Evolutionary conservation across 1,139 yeast genomes (phyloP), one percentile per base, ranked within the genome.

Genomic region (Suhomyces bribrorum): DNA sequence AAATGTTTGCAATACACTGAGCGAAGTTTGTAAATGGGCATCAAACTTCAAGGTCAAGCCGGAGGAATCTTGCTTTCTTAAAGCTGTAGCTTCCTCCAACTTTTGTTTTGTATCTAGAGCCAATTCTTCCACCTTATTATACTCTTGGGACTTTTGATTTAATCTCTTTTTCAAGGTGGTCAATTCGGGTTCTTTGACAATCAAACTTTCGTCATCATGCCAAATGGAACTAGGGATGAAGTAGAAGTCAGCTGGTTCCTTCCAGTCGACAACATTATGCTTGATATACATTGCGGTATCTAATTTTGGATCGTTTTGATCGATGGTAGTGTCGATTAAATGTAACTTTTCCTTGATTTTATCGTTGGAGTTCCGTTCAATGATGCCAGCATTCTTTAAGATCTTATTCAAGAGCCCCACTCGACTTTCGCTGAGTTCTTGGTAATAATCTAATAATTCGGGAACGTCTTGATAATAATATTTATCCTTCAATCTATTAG

Each of bases 381-480:
- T 61, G 8, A 69, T 66, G 14, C 77, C 69, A 0, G 95, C 90
- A 41, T 77, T 73, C 41, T 73, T 75, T 73, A 88, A 74, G 24
- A 89, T 68, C 41, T 77, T 75, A 61, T 94, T 94, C 46, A 88
- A 56, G 46, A 85, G 75, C 14, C 78, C 73, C 2, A 87, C 90
- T 45, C 92, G 78, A 27, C 82, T 75, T 59, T 92, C 96, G 58
- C 86, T 87, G 49, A 90, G 66, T 53, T 84, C 88, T 63, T 94
- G 98, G 51, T 83, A 68, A 34, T 89, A 78, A 61, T 94, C 98
- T 48, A 92, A 70, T 27, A 88, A 64, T 62, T 90, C 97, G 0
- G 99, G 99, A 14, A 89, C 66, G 61, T 94, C 98, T 62, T 92
- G 97, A 56, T 86, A 90, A 60, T 74, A 90, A 63, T 83, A 89